Percentiles rank a stretch among this genome's conserved stretches.
phyloP scores from a whole-genome alignment of 805 yeast species.

The Clavispora santaluciae region DNA sequence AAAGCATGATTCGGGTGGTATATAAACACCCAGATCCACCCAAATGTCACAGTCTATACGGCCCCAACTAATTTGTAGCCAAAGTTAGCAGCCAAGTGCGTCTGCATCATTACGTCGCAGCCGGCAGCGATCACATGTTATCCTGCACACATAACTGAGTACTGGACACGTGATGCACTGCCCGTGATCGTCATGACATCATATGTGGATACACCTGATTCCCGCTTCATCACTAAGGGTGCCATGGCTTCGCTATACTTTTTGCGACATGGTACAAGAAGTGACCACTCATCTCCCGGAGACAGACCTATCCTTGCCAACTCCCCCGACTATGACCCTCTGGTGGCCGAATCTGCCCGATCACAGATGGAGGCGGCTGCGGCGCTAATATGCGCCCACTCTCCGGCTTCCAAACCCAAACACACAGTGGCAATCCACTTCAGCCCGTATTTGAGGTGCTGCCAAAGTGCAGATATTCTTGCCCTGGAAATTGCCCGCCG shows the following conservation, averaged over 20 bases:
- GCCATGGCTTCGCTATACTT: conserved; percentile 38
- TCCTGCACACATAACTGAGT: neutral
- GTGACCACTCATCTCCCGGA: conserved; percentile 30
- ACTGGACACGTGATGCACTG: neutral
- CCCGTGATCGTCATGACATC: conserved; percentile 2
- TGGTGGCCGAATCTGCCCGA: conserved; percentile 26
- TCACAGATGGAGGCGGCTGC: conserved; percentile 26
- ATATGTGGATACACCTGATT: neutral
- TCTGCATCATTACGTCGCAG: neutral
- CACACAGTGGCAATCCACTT: conserved; percentile 32
- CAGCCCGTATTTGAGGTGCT: conserved; percentile 40
- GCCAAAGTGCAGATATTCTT: conserved; percentile 40
- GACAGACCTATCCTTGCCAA: conserved; percentile 26
- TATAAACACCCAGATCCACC: no score
- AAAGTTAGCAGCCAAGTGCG: neutral
- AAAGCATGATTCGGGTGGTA: no score
- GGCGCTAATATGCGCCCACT: conserved; percentile 17
- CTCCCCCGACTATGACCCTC: conserved; percentile 34
- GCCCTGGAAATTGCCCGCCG: conserved; percentile 28
- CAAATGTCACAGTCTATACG: no score
- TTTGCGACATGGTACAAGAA: conserved; percentile 40
- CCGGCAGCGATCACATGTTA: neutral
- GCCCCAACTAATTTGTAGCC: no score
- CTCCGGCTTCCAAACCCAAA: conserved; percentile 10
- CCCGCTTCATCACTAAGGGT: neutral